A percentile compares a stretch with the other conserved stretches of the same genome.
Evolutionary conservation across 2,329 filamentous ascomycete species (phyloP).

Genomic region (Aureobasidium sp.): DNA sequence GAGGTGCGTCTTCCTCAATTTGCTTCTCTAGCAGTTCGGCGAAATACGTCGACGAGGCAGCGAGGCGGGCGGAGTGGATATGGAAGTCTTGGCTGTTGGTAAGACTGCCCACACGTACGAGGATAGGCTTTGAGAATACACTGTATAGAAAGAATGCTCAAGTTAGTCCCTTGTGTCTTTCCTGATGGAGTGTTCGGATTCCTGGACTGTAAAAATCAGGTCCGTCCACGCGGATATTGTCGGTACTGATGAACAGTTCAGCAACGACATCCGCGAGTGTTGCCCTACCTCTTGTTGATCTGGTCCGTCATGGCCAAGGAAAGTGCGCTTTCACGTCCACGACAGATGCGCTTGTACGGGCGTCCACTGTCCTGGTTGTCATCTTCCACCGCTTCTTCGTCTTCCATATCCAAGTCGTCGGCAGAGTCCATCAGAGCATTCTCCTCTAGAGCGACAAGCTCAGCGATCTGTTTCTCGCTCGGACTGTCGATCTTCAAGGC

Average conservation of each 20-base stretch:
- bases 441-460: slow-evolving; percentile 3
- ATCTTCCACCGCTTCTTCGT: background rate
- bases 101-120: slow-evolving; percentile 10
- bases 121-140: slow-evolving; percentile 9
- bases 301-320: slow-evolving; percentile 12
- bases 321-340: slow-evolving; percentile 13
- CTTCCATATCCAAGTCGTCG: slow-evolving; percentile 8
- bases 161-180: background rate
- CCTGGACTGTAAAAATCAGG: too few relatives aligned
- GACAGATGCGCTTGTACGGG: slow-evolving; percentile 15
- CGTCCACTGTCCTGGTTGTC: background rate
- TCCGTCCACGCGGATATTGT: too few relatives aligned
- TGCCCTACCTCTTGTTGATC: slow-evolving; percentile 8
- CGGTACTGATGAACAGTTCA: too few relatives aligned
- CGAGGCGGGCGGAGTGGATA: slow-evolving; percentile 8
- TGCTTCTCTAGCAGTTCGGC: slow-evolving; percentile 9
- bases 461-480: slow-evolving; percentile 6
- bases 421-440: slow-evolving; percentile 3
- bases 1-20: background rate
- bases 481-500: slow-evolving; percentile 13
- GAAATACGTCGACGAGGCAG: slow-evolving; percentile 7
- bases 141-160: background rate
- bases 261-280: too few relatives aligned
- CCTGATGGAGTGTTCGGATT: background rate
- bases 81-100: slow-evolving; percentile 15